Conservation (phyloP, 1,139 yeast genomes). For the Yamadazyma conglobata region DNA sequence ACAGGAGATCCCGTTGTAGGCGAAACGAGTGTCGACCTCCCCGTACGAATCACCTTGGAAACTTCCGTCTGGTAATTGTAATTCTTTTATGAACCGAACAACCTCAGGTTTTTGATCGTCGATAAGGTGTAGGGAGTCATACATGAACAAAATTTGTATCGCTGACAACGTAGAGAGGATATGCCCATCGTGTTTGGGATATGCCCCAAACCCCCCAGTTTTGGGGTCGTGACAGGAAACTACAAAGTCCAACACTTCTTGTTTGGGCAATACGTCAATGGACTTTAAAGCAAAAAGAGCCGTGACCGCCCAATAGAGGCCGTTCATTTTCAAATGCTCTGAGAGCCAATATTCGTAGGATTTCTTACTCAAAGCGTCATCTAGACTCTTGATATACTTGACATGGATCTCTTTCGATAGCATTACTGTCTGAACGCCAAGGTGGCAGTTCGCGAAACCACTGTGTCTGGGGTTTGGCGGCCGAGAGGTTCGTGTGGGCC, state of each 20-base stretch:
- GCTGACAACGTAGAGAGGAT: constrained; percentile 85
- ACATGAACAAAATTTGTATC: constrained; percentile 69
- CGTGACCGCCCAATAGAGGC: constrained; percentile 92
- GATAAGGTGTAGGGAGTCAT: constrained; percentile 50
- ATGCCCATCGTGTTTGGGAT: constrained; percentile 87
- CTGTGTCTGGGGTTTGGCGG: no score
- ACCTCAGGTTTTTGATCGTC: constrained; percentile 23
- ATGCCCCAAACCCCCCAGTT: constrained; percentile 86
- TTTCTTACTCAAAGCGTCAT: constrained; percentile 27
- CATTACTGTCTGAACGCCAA: no score
- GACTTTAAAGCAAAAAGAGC: constrained; percentile 64
- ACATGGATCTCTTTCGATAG: constrained; percentile 30
- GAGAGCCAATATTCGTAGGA: constrained; percentile 79
- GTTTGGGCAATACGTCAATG: constrained; percentile 48
- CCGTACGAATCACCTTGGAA: constrained; percentile 90
- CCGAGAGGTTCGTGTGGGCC: no score
- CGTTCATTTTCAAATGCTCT: constrained; percentile 87
- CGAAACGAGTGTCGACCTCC: constrained; percentile 88
- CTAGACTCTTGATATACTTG: constrained; percentile 34
- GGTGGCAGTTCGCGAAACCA: no score
- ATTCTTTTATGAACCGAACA: constrained; percentile 39
- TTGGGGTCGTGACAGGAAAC: constrained; percentile 58
- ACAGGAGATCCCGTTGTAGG: constrained; percentile 75
- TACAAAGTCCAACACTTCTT: constrained; percentile 66
- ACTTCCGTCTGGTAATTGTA: constrained; percentile 73